phyloP scores from a whole-genome alignment of 1,284 basidiomycete genomes.

The Fomitopsis pinicola region DNA sequence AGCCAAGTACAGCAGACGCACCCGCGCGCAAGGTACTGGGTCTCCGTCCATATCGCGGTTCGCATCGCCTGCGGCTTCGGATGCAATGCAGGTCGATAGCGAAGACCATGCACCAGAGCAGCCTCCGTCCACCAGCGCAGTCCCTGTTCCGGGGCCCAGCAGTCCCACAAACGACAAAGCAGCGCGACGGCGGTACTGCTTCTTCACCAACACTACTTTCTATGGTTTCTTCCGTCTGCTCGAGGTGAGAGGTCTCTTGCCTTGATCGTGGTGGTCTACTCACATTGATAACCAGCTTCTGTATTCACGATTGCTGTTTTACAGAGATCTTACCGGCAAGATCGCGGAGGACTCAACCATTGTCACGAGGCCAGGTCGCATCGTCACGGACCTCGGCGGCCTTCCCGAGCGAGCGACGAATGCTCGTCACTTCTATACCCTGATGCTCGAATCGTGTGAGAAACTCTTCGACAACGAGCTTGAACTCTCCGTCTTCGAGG shows the following conservation, averaged over 20 bases:
- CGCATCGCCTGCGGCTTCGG: slow-evolving; percentile 50
- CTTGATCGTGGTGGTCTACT: not conserved
- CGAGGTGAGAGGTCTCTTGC: slow-evolving; percentile 50
- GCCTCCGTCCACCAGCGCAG: not conserved
- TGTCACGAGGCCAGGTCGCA: slow-evolving; percentile 22
- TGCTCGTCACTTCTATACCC: slow-evolving; percentile 71
- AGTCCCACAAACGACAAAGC: slow-evolving; percentile 16
- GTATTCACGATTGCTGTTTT: slow-evolving; percentile 79
- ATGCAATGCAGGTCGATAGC: slow-evolving; percentile 36
- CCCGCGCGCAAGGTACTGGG: slow-evolving; percentile 43
- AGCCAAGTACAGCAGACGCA: slow-evolving; percentile 63
- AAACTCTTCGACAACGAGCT: slow-evolving; percentile 90
- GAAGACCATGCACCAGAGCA: slow-evolving; percentile 15
- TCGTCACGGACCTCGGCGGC: slow-evolving; percentile 32
- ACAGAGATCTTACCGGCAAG: slow-evolving; percentile 69
- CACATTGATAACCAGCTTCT: slow-evolving; percentile 53
- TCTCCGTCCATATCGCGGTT: slow-evolving; percentile 41
- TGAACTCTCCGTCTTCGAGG: slow-evolving; percentile 85
- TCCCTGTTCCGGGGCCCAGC: slow-evolving; percentile 2
- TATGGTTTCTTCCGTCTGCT: slow-evolving; percentile 84
- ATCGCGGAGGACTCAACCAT: slow-evolving; percentile 32
- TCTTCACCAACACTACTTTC: slow-evolving; percentile 89
- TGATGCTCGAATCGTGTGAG: slow-evolving; percentile 86
- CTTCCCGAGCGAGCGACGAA: slow-evolving; percentile 25
- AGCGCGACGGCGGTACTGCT: slow-evolving; percentile 52